Evolutionary conservation across 257 asterid genomes (phyloP), one percentile per base, ranked within the genome.

Genomic region (Plantago major): DNA sequence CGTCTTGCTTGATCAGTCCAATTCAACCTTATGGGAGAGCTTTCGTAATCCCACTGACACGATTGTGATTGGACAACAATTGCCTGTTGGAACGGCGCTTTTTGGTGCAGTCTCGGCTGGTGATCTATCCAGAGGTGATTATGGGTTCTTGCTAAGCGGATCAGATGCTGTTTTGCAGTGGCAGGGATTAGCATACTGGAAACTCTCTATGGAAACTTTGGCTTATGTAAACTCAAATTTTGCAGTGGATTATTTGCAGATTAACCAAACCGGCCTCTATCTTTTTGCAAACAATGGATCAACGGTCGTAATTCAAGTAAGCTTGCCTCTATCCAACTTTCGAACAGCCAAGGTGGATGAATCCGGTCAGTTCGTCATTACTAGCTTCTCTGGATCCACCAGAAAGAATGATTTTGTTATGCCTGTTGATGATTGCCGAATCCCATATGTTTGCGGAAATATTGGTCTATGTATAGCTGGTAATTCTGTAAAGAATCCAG

Each of bases 11-110:
- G 87, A 74, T 67, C 68, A 42, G 13, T 67, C 70, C 4, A 86
- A 89, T 46, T 28, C 1, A 14, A 72, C 77, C 46, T 54, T 82
- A 3, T 86, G 95, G 97, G 87, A 89, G 44, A 89, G 97, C 75
- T 87, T 76, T 50, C 49, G 18, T 17, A 9, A 64, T 60, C 97
- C 97, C 0, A 82, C 90, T 0, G 92, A 87, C 67, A 79, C 94
- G 0, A 49, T 89, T 44, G 90, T 86, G 74, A 55, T 63, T 7
- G 92, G 92, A 15, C 97, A 89, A 42, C 46, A 60, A 30, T 53
- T 86, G 63, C 57, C 17, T 2, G 14, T 53, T 6, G 78, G 78
- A 15, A 62, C 64, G 7, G 37, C 26, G 3, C 81, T 89, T 42
- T 64, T 11, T 26, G 70, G 88, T 57, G 62, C 83, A 0, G 51